A percentile compares a stretch with the other conserved stretches of the same genome.
These are phyloP conservation scores for Eremochloa ophiuroides DNA, from an alignment of 176 grass and related monocot species.

Conservation along the genomic window DNA sequence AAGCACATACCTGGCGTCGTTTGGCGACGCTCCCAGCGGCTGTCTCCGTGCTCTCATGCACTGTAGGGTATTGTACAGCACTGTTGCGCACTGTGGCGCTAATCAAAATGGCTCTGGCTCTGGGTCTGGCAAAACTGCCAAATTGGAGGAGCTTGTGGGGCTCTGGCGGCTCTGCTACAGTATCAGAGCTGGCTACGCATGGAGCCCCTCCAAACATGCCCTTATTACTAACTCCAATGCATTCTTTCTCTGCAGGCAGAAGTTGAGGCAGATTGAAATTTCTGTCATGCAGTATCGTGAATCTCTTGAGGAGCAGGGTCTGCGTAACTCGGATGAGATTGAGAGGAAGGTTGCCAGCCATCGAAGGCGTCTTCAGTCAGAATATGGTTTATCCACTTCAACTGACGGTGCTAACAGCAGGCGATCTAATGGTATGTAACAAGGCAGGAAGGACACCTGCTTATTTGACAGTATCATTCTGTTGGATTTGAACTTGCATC, in stretches of 20 bases:
- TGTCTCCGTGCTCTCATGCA: not conserved
- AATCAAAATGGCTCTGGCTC: not conserved
- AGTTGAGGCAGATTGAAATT: slow-evolving; percentile 86
- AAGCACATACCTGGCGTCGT: not conserved
- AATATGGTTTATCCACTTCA: slow-evolving; percentile 74
- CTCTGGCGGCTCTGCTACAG: not conserved
- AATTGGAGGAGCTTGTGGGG: not conserved
- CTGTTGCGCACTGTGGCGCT: not conserved
- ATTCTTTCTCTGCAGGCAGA: slow-evolving; percentile 55
- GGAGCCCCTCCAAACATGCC: not conserved
- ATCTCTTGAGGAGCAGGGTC: slow-evolving; percentile 82
- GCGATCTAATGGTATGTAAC: slow-evolving; percentile 57
- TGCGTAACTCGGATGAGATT: slow-evolving; percentile 75
- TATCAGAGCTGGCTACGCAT: not conserved
- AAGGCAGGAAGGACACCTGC: not conserved
- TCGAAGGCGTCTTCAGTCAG: slow-evolving; percentile 68
- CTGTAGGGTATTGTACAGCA: not conserved
- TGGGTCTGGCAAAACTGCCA: not conserved
- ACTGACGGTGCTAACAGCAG: slow-evolving; percentile 61
- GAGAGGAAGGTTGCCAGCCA: slow-evolving; percentile 80
- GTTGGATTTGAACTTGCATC: slow-evolving; percentile 8
- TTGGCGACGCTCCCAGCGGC: not conserved
- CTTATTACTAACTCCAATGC: slow-evolving; percentile 1
- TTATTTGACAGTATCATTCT: slow-evolving; percentile 11
- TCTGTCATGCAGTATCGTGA: slow-evolving; percentile 89